Evolutionary conservation across 306 rosid species (phyloP).

Genomic region (Comarum palustre): DNA sequence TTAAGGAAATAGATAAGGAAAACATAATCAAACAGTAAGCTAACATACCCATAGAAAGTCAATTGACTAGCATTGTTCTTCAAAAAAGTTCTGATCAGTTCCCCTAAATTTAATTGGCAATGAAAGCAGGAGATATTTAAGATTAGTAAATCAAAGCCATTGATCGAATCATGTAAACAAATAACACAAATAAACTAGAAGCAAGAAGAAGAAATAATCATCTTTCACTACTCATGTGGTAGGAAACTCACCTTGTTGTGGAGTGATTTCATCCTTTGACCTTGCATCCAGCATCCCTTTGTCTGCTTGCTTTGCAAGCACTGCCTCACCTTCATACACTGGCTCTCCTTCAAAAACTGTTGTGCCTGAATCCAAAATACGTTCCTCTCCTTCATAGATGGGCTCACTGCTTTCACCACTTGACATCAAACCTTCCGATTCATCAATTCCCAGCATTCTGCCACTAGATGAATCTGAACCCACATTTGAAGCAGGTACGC

Average conservation of each 20-base stretch:
- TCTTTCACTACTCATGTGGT: background rate
- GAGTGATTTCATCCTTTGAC: conserved; percentile 65
- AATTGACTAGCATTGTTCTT: conserved; percentile 90
- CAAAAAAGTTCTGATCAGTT: conserved; percentile 69
- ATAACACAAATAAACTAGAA: background rate
- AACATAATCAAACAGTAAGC: background rate
- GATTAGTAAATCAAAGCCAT: conserved; percentile 10
- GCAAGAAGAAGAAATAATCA: background rate
- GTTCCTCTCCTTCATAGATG: conserved; percentile 96
- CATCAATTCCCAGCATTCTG: conserved; percentile 43
- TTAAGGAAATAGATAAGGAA: conserved; percentile 4
- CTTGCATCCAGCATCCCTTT: conserved; percentile 48
- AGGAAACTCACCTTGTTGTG: conserved; percentile 55
- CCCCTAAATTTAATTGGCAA: conserved; percentile 58
- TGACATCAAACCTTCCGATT: conserved; percentile 56
- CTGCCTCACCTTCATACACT: conserved; percentile 87
- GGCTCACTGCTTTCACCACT: conserved; percentile 72
- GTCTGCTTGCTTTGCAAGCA: conserved; percentile 82
- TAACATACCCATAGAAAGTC: conserved; percentile 77
- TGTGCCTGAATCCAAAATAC: conserved; percentile 57
- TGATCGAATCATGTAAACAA: background rate
- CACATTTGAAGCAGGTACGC: conserved; percentile 40
- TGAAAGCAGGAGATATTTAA: conserved; percentile 18
- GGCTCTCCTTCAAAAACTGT: conserved; percentile 62
- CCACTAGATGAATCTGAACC: conserved; percentile 49